Evolutionary conservation across 192 early-diverging fungal genomes (phyloP).

Genomic region (Chytriomyces sp.): DNA sequence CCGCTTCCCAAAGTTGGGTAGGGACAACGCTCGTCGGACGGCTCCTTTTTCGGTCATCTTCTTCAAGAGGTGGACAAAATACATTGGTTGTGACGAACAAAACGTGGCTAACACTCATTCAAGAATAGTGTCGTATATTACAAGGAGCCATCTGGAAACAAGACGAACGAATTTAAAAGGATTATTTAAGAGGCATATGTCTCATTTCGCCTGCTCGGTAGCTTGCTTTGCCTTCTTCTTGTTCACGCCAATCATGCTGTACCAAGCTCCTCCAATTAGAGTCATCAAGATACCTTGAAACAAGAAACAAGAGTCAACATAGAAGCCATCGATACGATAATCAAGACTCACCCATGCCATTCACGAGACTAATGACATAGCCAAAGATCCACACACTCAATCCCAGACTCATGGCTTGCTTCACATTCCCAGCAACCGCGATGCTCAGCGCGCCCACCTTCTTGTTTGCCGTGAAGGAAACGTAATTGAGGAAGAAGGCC

Average conservation of each 20-base stretch:
- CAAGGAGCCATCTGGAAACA: no score
- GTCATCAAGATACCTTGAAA: conserved; percentile 28
- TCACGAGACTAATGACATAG: conserved; percentile 14
- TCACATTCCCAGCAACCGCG: conserved; percentile 63
- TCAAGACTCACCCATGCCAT: conserved; percentile 6
- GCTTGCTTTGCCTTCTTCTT: conserved; percentile 3
- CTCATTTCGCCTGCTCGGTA: no score
- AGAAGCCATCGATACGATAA: background rate
- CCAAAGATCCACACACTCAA: conserved; percentile 33
- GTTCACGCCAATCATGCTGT: conserved; percentile 23
- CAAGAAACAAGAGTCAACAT: background rate
- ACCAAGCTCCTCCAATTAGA: conserved; percentile 28
- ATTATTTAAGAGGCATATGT: no score
- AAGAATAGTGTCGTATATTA: no score
- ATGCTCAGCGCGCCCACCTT: conserved; percentile 83
- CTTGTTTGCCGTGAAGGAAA: conserved; percentile 84
- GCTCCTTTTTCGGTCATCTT: no score
- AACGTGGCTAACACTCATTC: no score
- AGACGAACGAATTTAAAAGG: no score
- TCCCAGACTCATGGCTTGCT: conserved; percentile 30
- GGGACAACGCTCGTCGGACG: no score
- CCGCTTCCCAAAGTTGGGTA: no score
- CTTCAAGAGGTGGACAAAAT: no score
- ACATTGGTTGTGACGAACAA: no score
- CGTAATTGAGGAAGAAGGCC: conserved; percentile 86